phyloP scores from a whole-genome alignment of 2,329 filamentous ascomycete genomes.

The Phyllosticta citriasiana region DNA sequence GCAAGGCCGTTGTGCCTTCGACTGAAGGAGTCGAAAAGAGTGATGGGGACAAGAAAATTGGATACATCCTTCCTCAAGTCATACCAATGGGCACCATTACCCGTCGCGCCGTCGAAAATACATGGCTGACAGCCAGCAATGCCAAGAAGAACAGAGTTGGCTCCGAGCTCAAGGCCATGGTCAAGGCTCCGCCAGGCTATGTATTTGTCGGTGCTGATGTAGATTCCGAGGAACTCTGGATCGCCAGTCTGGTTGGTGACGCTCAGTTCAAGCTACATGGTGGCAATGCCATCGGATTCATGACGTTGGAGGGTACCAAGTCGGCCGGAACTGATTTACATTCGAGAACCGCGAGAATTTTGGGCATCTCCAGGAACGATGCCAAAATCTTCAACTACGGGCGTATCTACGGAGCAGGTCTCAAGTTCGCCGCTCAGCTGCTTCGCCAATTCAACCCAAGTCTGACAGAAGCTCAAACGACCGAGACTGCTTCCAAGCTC shows the following conservation, averaged over 20 bases:
- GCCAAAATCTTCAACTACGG: slow-evolving; percentile 99
- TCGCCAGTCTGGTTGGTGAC: slow-evolving; percentile 88
- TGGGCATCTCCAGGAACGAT: slow-evolving; percentile 89
- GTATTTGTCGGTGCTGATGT: slow-evolving; percentile 95
- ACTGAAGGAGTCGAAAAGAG: slow-evolving; percentile 13
- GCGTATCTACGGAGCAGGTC: slow-evolving; percentile 92
- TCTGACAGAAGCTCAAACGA: slow-evolving; percentile 69
- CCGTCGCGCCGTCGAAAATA: slow-evolving; percentile 88
- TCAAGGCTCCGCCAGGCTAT: slow-evolving; percentile 82
- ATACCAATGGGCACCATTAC: slow-evolving; percentile 99
- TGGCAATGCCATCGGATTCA: slow-evolving; percentile 95
- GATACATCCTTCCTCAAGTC: slow-evolving; percentile 87
- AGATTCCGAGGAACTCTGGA: slow-evolving; percentile 96
- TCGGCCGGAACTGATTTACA: slow-evolving; percentile 88
- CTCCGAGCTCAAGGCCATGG: slow-evolving; percentile 94
- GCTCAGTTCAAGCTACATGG: slow-evolving; percentile 91
- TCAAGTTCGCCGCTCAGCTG: slow-evolving; percentile 85
- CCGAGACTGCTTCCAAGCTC: slow-evolving; percentile 63
- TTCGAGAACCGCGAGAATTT: slow-evolving; percentile 80
- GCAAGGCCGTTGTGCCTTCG: slow-evolving; percentile 12
- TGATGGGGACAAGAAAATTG: slow-evolving; percentile 36
- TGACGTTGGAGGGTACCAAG: slow-evolving; percentile 96
- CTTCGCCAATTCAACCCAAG: slow-evolving; percentile 87
- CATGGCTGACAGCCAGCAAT: slow-evolving; percentile 95
- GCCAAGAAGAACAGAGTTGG: slow-evolving; percentile 93